phyloP scores from a whole-genome alignment of 768 basidiomycete genomes.

The Lentinula guzmanii region DNA sequence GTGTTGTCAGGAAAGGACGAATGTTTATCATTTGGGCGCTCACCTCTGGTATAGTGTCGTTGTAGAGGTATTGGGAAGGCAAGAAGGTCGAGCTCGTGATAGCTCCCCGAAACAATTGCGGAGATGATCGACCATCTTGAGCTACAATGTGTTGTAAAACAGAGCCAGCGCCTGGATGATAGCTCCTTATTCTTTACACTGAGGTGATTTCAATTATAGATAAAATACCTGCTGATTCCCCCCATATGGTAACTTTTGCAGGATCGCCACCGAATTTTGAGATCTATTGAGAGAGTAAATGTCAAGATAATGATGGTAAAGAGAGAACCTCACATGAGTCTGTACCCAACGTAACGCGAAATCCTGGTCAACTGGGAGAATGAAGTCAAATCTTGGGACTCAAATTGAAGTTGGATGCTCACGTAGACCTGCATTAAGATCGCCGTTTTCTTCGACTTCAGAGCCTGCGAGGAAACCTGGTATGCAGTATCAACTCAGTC shows the following conservation, averaged over 20 bases:
- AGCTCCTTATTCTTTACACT: not conserved
- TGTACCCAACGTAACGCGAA: constrained; percentile 31
- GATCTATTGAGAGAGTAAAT: constrained; percentile 16
- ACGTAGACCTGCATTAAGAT: constrained; percentile 29
- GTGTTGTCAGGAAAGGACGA: not conserved
- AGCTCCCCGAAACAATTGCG: constrained; percentile 22
- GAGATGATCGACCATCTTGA: constrained; percentile 24
- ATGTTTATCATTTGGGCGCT: not conserved
- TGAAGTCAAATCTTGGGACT: not conserved
- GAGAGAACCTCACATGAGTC: constrained; percentile 16
- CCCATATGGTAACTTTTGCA: constrained; percentile 28
- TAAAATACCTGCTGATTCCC: constrained; percentile 22
- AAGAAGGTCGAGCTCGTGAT: constrained; percentile 29
- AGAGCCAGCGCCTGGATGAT: constrained; percentile 21
- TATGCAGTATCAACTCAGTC: not conserved
- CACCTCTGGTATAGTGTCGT: constrained; percentile 23
- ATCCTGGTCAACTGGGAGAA: constrained; percentile 23
- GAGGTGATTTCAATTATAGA: not conserved
- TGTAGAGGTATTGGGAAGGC: constrained; percentile 27
- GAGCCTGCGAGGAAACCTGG: constrained; percentile 23
- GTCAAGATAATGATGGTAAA: not conserved
- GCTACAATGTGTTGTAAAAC: constrained; percentile 27
- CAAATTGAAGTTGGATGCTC: constrained; percentile 5
- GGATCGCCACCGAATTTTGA: constrained; percentile 26
- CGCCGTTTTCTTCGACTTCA: constrained; percentile 22